A percentile compares a stretch with the other conserved stretches of the same genome.
Conservation (phyloP, 208 protist genomes). For the Chromosphaera perkinsii region DNA sequence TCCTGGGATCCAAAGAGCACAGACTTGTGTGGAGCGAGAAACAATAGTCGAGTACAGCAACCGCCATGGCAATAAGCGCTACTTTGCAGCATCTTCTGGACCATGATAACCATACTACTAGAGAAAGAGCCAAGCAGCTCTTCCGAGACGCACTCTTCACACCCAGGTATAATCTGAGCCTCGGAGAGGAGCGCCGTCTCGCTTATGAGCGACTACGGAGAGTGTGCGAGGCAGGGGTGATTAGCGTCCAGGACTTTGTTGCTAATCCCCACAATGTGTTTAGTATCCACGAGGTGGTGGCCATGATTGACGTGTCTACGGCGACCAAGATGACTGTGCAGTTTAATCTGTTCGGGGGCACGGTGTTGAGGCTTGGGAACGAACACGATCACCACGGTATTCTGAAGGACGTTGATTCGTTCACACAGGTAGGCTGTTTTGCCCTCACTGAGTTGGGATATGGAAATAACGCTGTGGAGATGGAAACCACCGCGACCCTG, state of each 20-base stretch:
- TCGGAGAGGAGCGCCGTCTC: slow-evolving; percentile 34
- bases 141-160: too few relatives aligned
- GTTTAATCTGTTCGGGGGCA: slow-evolving; percentile 66
- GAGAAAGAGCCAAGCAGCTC: too few relatives aligned
- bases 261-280: slow-evolving; percentile 46
- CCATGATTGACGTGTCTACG: slow-evolving; percentile 40
- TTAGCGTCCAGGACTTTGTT: slow-evolving; percentile 50
- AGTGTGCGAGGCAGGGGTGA: slow-evolving; percentile 36
- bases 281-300: slow-evolving; percentile 45
- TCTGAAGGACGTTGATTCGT: slow-evolving; percentile 52
- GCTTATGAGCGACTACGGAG: slow-evolving; percentile 38
- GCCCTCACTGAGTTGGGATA: slow-evolving; percentile 41
- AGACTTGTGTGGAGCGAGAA: too few relatives aligned
- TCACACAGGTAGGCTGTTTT: slow-evolving; percentile 34
- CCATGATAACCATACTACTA: too few relatives aligned
- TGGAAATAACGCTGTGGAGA: slow-evolving; percentile 14
- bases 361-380: slow-evolving; percentile 63
- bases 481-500: slow-evolving; percentile 44
- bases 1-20: too few relatives aligned
- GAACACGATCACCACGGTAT: slow-evolving; percentile 52
- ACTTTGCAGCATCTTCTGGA: too few relatives aligned
- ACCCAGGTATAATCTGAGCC: slow-evolving; percentile 36
- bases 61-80: too few relatives aligned
- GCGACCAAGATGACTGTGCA: slow-evolving; percentile 60
- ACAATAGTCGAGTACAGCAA: too few relatives aligned